Conservation (phyloP, 345 rosid genomes). For the Eucalyptus pauciflora region DNA sequence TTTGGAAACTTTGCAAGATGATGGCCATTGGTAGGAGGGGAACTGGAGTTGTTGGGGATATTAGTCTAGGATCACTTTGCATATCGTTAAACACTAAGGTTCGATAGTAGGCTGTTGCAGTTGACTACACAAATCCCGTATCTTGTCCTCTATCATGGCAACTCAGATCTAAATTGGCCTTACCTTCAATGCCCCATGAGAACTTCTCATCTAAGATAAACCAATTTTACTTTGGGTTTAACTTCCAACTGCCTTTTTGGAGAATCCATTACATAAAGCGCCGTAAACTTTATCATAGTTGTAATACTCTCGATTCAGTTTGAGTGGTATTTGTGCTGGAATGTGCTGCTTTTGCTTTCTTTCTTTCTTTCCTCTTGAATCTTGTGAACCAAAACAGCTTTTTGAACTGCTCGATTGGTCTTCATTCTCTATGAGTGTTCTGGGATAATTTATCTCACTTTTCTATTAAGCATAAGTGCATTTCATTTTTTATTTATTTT, state of each 20-base stretch:
- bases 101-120: background rate
- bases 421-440: too few relatives aligned
- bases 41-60: background rate
- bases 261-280: background rate
- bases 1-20: background rate
- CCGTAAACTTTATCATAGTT: background rate
- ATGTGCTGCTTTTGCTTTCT: background rate
- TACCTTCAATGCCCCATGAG: background rate
- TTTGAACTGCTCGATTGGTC: background rate
- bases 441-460: too few relatives aligned
- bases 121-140: background rate
- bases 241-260: background rate
- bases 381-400: background rate
- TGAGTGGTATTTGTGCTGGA: background rate
- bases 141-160: background rate
- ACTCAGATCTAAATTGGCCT: background rate
- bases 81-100: background rate
- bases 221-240: background rate
- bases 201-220: background rate
- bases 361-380: background rate
- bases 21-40: background rate
- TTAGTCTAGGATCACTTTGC: background rate
- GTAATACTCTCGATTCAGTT: background rate
- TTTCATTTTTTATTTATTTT: too few relatives aligned
- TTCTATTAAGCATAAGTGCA: too few relatives aligned